Conservation (phyloP, 306 rosid species). For the Inga oerstediana region DNA sequence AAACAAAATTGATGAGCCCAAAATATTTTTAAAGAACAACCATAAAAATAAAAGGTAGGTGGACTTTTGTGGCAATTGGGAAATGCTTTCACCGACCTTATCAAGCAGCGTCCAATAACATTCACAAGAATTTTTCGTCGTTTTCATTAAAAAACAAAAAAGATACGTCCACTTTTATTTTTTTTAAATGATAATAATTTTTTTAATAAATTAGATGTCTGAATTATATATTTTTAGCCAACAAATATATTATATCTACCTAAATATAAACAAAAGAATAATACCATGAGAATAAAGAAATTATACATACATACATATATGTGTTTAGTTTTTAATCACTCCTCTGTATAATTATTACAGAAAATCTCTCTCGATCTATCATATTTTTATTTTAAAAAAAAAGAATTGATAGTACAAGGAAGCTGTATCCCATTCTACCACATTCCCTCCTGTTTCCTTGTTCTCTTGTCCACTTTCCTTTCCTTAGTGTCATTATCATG, state of each 20-base stretch:
- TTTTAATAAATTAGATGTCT: not conserved
- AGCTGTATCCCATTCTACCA: not conserved
- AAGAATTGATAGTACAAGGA: not conserved
- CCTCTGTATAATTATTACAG: not conserved
- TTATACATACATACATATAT: not conserved
- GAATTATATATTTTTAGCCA: not conserved
- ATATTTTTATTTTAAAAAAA: not conserved
- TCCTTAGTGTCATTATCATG: not conserved
- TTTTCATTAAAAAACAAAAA: not conserved
- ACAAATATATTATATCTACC: not conserved
- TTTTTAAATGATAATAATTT: not conserved
- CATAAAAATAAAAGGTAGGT: not conserved
- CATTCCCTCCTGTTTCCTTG: not conserved
- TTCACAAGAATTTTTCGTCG: not conserved
- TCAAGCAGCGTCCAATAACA: slow-evolving; percentile 15
- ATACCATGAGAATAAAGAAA: not conserved
- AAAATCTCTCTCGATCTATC: not conserved
- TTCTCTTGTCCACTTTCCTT: not conserved
- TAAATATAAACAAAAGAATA: not conserved
- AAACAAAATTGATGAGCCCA: not conserved
- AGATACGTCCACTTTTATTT: not conserved
- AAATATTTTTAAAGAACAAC: not conserved
- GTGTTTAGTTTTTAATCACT: not conserved
- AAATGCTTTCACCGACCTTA: slow-evolving; percentile 23
- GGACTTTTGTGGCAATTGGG: not conserved